Evolutionary conservation across 306 rosid species (phyloP).

Genomic region (Acacia confusa): DNA sequence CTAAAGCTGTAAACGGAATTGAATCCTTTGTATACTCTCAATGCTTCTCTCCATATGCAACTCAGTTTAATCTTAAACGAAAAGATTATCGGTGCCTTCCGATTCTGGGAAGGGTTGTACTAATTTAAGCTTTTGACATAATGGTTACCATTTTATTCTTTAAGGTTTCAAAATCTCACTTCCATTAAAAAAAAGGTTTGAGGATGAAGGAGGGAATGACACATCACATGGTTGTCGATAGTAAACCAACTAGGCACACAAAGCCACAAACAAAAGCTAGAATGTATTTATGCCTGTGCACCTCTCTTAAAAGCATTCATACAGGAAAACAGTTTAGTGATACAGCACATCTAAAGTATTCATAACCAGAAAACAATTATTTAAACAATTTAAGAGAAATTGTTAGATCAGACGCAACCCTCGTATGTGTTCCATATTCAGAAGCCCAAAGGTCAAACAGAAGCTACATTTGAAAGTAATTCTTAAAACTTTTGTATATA

Average conservation of each 20-base stretch:
- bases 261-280: not conserved
- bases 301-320: constrained; percentile 1
- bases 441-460: not conserved
- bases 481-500: not conserved
- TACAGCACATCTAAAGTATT: constrained; percentile 1
- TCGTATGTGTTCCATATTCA: not conserved
- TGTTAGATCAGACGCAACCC: not conserved
- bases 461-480: not conserved
- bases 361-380: not conserved
- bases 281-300: constrained; percentile 1
- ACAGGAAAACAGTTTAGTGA: not conserved
- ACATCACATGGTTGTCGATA: not conserved
- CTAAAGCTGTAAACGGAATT: not conserved
- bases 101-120: no score
- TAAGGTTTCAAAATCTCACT: no score
- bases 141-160: no score
- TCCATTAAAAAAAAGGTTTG: no score
- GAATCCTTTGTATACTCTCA: not conserved
- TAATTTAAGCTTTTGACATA: no score
- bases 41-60: not conserved
- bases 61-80: not conserved
- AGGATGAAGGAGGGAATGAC: no score
- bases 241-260: not conserved
- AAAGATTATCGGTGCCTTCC: not conserved
- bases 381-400: not conserved